A percentile compares a stretch with the other conserved stretches of the same genome.
These are phyloP conservation scores for Persicaria maculosa DNA, from an alignment of 148 eudicot genomes.

Conservation along the genomic window DNA sequence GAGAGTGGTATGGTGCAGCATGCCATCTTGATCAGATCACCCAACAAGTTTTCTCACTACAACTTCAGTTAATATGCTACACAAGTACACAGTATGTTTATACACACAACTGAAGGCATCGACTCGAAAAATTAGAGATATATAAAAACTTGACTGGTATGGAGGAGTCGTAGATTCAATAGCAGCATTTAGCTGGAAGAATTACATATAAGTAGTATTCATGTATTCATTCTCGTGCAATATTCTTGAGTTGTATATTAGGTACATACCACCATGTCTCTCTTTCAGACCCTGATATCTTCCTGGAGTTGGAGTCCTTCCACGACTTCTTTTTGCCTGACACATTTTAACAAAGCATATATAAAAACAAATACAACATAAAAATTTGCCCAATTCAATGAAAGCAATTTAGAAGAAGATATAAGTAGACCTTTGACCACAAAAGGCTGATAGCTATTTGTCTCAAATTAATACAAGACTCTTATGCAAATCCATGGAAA, in stretches of 20 bases:
- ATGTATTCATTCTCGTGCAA: background rate
- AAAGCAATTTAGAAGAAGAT: background rate
- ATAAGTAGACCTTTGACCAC: background rate
- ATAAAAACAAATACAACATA: slow-evolving; percentile 13
- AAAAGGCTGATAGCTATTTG: background rate
- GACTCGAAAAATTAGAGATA: background rate
- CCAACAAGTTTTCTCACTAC: background rate
- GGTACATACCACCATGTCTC: slow-evolving; percentile 31
- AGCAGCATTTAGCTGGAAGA: background rate
- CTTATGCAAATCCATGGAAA: background rate
- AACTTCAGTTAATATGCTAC: background rate
- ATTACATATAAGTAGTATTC: background rate
- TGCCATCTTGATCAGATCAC: background rate
- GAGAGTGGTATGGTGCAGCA: background rate
- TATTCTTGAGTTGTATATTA: background rate
- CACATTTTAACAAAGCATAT: slow-evolving; percentile 11
- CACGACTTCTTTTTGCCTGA: slow-evolving; percentile 68
- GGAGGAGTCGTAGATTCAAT: background rate
- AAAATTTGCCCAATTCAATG: background rate
- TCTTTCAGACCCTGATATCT: slow-evolving; percentile 52
- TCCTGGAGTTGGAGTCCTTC: slow-evolving; percentile 81
- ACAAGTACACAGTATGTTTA: background rate
- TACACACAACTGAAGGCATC: background rate
- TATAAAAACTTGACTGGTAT: background rate
- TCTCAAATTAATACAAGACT: background rate